Evolutionary conservation across 1,284 basidiomycete species (phyloP), one percentile per base, ranked within the genome.

Genomic region (Mycosarcoma mackinlayi): DNA sequence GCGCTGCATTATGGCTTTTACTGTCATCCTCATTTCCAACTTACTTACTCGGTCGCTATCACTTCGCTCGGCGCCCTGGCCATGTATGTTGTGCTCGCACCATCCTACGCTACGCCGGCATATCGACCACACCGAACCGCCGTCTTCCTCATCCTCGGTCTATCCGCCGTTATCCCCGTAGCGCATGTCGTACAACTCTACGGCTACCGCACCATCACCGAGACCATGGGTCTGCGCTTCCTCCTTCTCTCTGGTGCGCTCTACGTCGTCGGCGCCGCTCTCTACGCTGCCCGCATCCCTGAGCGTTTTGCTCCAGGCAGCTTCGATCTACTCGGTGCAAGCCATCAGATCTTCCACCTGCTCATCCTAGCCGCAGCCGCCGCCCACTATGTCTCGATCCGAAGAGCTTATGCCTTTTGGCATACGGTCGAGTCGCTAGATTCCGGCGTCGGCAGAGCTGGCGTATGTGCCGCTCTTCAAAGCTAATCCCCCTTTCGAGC

Each of bases 71-170:
- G 91, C 19, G 56, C 71, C 89, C 88, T 87, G 63, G 88, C 90
- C 5, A 87, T 89, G 35, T 90, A 89, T 83, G 87, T 92, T 64
- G 92, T 95, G 19, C 85, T 94, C 16, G 88, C 89, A 53, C 91
- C 92, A 0, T 87, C 89, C 77, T 93, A 93, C 83, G 85, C 88
- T 14, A 90, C 89, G 66, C 89, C 91, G 1, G 86, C 87, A 0
- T 90, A 92, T 82, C 87, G 92, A 21, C 88, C 89, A 72, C 87
- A 90, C 55, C 88, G 94, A 21, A 94, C 92, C 4, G 83, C 85
- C 21, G 88, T 92, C 8, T 96, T 95, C 84, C 87, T 93, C 68
- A 87, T 86, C 10, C 88, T 95, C 14, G 93, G 93, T 14, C 84
- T 92, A 25, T 89, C 88, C 65, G 90, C 88, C 9, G 83, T 91